These are phyloP conservation scores for Filosporella fistucella DNA, from an alignment of 495 filamentous ascomycete genomes.

Conservation along the genomic window DNA sequence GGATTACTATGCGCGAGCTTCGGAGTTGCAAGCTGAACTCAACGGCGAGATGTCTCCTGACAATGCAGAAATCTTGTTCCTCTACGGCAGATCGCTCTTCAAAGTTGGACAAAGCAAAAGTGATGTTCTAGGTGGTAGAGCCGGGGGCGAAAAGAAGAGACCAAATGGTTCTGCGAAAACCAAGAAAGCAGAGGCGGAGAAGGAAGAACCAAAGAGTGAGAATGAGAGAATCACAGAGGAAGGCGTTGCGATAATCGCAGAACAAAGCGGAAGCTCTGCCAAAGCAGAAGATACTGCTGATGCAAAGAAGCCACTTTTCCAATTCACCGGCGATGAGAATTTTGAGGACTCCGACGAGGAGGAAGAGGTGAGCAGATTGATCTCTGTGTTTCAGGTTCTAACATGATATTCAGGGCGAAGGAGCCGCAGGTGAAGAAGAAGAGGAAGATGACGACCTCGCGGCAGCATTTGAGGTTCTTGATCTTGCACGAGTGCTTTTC, in stretches of 20 bases:
- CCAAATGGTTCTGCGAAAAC: conserved; percentile 31
- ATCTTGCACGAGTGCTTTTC: conserved; percentile 82
- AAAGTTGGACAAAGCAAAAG: conserved; percentile 90
- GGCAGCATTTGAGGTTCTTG: conserved; percentile 86
- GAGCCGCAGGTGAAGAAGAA: conserved; percentile 43
- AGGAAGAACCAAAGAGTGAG: conserved; percentile 20
- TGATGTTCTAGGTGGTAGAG: conserved; percentile 84
- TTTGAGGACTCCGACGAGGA: conserved; percentile 76
- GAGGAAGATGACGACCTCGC: conserved; percentile 90
- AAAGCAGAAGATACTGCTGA: conserved; percentile 34
- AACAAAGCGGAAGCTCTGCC: conserved; percentile 31
- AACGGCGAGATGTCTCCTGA: conserved; percentile 86
- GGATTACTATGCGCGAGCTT: conserved; percentile 82
- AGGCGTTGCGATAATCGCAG: conserved; percentile 29
- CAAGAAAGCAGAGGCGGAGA: conserved; percentile 22
- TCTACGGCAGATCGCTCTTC: conserved; percentile 89
- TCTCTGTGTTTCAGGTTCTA: not conserved
- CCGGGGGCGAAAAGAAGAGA: conserved; percentile 52
- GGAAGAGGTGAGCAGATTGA: conserved; percentile 35
- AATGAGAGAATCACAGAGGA: conserved; percentile 36
- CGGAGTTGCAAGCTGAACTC: conserved; percentile 83
- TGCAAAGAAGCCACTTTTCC: conserved; percentile 70
- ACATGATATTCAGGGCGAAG: conserved; percentile 9
- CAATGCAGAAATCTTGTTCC: conserved; percentile 89
- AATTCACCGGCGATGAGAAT: conserved; percentile 92